Evolutionary conservation across 1,284 basidiomycete genomes (phyloP), one percentile per base, ranked within the genome.

Genomic region (Cutaneotrichosporon arboriforme): DNA sequence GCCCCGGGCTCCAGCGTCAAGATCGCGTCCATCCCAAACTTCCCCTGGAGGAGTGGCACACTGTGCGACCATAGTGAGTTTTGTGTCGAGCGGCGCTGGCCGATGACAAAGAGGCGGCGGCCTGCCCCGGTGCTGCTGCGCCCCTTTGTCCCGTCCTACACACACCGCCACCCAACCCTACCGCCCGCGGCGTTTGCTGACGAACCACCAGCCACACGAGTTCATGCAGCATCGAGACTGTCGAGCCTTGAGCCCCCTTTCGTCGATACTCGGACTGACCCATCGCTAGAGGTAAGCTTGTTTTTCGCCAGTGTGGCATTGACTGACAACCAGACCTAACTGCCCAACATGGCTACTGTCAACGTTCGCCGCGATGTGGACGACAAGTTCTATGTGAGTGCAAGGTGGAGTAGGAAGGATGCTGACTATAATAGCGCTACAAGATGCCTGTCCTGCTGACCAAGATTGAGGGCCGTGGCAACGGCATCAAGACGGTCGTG

Each of bases 311-410:
- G 4, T 17, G 12, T 22, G 26, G 23, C 35, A 18, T 8, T 13
- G 15, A 39, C 48, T 48, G 40, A 50, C 43, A 2, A 59, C 59
- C 33, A 55, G 56, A 57, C 23, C 20, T 34, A 42, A 38, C 18
- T 52, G 58, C 52, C 61, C 69, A 92, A 76, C 71, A 94, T 94
- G 90, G 86, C 89, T 80, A 83, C 83, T 40, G 80, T 98, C 60
- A 98, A 98, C 81, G 90, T 98, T 76, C 89, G 94, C 79, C 90
- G 94, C 71, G 93, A 97, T 80, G 92, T 97, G 79, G 90, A 97
- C 77, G 82, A 81, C 73, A 77, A 78, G 69, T 80, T 79, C 68
- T 80, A 80, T 69, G 73, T 75, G 56, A 62, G 73, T 65, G 26
- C 5, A 31, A 31, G 26, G 5, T 31, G 5, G 26, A 4, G 37